Evolutionary conservation across 257 asterid genomes (phyloP), one percentile per base, ranked within the genome.

Genomic region (Jasminum sambac): DNA sequence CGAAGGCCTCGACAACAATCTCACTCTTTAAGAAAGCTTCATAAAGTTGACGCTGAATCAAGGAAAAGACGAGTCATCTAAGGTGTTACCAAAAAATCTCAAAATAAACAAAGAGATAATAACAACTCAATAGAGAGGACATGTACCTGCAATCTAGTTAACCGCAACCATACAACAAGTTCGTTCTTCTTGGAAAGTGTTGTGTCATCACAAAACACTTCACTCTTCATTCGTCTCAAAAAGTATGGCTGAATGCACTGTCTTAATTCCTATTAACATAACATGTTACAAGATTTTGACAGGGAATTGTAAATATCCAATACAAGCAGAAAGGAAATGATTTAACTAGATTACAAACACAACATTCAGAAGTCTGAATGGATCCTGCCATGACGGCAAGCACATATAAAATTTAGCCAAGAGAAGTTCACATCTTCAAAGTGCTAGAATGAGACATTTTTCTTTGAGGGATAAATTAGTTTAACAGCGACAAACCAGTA

Each of bases 11-110:
- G 76, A 94, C 72, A 40, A 94, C 98, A 62, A 94, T 89, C 84
- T 94, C 97, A 76, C 98, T 94, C 60, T 85, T 94, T 76, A 90
- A 79, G 84, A 94, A 94, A 71, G 98, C 98, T 75, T 85, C 92
- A 80, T 94, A 94, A 43, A 94, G 86, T 77, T 82, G 89, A 65
- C 96, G 95, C 98, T 94, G 88, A 34, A 71, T 62, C 60, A 77
- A 76, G 64, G 63, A 67, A 25, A 71, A 74, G 64, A 57, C 44
- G 48, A 40, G 8, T 34, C 43, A 67, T 25, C 68, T 66, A n/a
- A 24, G 50, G 5, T 30, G 55, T 50, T 44, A 13, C 5, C 14
- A 70, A 26, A 76, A 65, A 57, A 71, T 17, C 4, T 4, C 52
- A 5, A 41, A 25, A 38, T 7, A 78, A 73, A 70, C 44, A 42